Conservation (phyloP, 345 rosid genomes). For the Rhodamnia rubescens region DNA sequence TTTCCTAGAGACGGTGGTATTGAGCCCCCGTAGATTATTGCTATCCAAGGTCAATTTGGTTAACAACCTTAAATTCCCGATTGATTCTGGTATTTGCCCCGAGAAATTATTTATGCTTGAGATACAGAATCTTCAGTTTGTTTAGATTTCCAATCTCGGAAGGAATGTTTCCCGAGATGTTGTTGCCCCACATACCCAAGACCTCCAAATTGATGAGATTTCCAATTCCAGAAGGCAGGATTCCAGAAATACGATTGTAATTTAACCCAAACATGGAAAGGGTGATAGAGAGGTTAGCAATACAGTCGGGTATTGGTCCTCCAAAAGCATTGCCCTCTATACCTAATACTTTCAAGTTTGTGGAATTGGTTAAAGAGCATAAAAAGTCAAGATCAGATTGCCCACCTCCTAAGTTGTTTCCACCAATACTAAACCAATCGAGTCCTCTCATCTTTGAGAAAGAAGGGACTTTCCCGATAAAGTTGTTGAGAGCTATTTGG, state of each 20-base stretch:
- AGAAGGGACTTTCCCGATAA: not conserved
- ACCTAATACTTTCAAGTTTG: rapidly evolving
- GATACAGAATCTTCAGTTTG: not conserved
- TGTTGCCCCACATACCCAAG: not conserved
- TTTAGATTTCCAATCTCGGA: not conserved
- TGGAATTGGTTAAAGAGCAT: not conserved
- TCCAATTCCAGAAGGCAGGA: not conserved
- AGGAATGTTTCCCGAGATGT: slow-evolving; percentile 2
- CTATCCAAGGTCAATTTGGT: not conserved
- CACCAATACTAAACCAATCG: rapidly evolving
- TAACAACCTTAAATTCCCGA: not conserved
- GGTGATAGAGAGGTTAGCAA: not conserved
- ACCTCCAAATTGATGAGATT: slow-evolving; percentile 6
- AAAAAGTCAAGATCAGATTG: slow-evolving; percentile 4
- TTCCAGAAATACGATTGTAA: not conserved
- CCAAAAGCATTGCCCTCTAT: not conserved
- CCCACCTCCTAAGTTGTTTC: not conserved
- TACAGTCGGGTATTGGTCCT: not conserved
- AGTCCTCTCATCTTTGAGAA: not conserved
- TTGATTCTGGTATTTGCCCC: slow-evolving; percentile 6
- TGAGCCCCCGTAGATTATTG: not conserved
- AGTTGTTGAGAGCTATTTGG: not conserved
- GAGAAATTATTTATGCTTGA: not conserved
- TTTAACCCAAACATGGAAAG: rapidly evolving
- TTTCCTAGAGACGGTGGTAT: not conserved